Conservation (phyloP, 768 basidiomycete genomes). For the Amanita muscaria region DNA sequence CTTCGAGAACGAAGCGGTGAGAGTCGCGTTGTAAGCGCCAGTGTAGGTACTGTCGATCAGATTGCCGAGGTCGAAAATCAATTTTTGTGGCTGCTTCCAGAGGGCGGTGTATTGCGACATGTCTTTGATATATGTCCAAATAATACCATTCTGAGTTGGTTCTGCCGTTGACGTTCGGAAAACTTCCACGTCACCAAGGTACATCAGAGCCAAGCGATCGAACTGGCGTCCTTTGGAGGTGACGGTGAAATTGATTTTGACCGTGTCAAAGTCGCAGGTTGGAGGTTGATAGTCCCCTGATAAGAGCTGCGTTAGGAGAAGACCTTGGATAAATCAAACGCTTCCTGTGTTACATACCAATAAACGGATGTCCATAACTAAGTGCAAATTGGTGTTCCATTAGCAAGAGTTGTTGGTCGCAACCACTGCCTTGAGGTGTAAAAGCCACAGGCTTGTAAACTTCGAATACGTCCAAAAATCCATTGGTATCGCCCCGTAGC, state of each 20-base stretch:
- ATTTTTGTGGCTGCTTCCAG: constrained; percentile 38
- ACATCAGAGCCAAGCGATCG: constrained; percentile 64
- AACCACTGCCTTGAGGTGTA: not conserved
- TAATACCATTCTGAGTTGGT: constrained; percentile 6
- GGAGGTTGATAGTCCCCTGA: constrained; percentile 2
- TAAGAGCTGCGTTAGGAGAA: not conserved
- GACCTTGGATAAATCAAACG: not conserved
- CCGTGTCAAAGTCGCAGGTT: constrained; percentile 22
- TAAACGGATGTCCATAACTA: constrained; percentile 4
- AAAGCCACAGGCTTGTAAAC: not conserved
- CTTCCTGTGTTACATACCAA: not conserved
- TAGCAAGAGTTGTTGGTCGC: not conserved
- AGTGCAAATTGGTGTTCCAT: constrained; percentile 5
- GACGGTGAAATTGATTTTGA: constrained; percentile 71
- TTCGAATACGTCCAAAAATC: not conserved
- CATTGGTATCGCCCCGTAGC: not conserved
- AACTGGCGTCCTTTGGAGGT: constrained; percentile 74
- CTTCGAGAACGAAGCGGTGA: constrained; percentile 5
- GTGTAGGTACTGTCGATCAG: constrained; percentile 58
- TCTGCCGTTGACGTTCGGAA: constrained; percentile 8
- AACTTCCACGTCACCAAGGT: constrained; percentile 63
- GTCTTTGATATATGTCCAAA: constrained; percentile 35
- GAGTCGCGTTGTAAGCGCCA: constrained; percentile 29
- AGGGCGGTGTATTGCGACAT: constrained; percentile 51
- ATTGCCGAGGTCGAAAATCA: constrained; percentile 57